Evolutionary conservation across 192 early-diverging fungal species (phyloP).

Genomic region (Linnemannia schmuckeri): DNA sequence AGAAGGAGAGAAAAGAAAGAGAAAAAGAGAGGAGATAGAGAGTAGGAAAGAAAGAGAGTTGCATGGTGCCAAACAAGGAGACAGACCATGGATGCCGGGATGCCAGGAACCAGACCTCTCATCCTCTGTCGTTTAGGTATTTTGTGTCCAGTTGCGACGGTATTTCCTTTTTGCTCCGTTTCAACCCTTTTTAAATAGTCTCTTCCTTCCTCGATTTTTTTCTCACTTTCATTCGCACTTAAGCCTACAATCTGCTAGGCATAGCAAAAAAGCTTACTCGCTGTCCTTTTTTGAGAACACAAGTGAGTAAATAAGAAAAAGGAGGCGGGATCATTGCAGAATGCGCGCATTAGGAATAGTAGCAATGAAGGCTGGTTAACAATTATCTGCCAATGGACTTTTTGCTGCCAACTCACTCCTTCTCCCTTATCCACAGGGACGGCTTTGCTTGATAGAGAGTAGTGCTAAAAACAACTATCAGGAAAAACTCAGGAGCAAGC

Average conservation of each 20-base stretch:
- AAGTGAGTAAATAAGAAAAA: neutral
- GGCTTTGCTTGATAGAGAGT: too few species aligned
- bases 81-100: neutral
- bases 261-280: neutral
- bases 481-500: too few species aligned
- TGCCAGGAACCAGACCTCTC: neutral
- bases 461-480: too few species aligned
- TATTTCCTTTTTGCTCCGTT: conserved; percentile 5
- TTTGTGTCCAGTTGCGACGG: neutral
- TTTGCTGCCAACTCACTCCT: neutral
- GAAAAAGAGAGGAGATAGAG: neutral
- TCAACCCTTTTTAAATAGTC: neutral
- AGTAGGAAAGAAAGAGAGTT: neutral
- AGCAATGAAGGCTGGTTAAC: neutral
- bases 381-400: neutral
- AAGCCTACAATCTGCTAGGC: neutral
- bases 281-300: neutral
- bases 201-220: neutral
- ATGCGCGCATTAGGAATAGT: conserved; percentile 1
- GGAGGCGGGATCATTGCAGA: neutral
- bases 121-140: neutral
- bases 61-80: neutral
- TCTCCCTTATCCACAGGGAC: too few species aligned
- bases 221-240: neutral
- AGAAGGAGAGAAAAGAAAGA: too few species aligned